Base-by-base conservation (phyloP, 2,329 filamentous ascomycete species). In the Colletotrichum sp. region DNA sequence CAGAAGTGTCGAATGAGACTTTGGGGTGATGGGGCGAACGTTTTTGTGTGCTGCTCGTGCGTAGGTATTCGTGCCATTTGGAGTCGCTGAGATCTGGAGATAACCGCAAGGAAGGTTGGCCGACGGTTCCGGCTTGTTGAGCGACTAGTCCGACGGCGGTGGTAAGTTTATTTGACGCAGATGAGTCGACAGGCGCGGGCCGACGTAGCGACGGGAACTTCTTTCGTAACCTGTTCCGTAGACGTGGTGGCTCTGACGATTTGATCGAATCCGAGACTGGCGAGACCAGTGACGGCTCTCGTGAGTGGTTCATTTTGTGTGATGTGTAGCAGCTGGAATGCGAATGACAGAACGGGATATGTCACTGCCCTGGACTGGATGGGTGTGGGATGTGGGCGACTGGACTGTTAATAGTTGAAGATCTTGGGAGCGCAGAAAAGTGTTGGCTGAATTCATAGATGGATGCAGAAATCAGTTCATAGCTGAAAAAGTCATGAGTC, bases 81-180 rank as follows among this genome's bases (percentile, higher is more conserved):
- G 81, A 78, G 75, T 83, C 81, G 74, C 81, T 83, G 8, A 83
- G 80, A 49, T 85, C 83, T n/a, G 82, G 80, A 13, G 82, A 79
- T 34, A 80, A 73, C 32, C 80, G 78, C 39, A 81, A 70, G 8
- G 78, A 74, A 75, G 70, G 28, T 66, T 49, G 28, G 66, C 55
- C 59, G 76, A 77, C 65, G 49, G 30, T 64, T 68, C 65, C 75
- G 70, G 68, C 62, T 30, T 78, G 77, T 13, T 77, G 71, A 16
- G 69, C 76, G 55, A 77, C 63, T 49, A 77, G 63, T 49, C 66
- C 77, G 28, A 76, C 66, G 30, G 70, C 60, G 57, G 62, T 68
- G 30, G 44, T 74, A 39, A 60, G 57, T 63, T 71, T 66, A 44
- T 77, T 75, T 28, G 79, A 80, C 49, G 78, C 72, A 8, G 77